Conservation (phyloP, 2,329 filamentous ascomycete genomes). For the Trichothecium sympodiale region DNA sequence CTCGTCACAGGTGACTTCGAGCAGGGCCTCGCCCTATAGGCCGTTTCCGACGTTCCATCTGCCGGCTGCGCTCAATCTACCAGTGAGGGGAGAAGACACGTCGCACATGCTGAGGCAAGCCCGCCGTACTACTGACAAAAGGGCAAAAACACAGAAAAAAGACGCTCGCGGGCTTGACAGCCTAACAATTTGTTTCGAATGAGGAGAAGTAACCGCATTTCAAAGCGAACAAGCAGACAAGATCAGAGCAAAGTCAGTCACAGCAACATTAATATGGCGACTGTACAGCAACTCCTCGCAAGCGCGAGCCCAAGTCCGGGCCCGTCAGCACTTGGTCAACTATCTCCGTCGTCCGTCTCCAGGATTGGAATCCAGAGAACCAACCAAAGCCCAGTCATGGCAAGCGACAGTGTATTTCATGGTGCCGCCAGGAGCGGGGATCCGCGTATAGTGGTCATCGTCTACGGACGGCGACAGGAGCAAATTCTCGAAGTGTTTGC, state of each 20-base stretch:
- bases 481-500: constrained; percentile 65
- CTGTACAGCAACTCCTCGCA: constrained; percentile 24
- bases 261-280: constrained; percentile 18
- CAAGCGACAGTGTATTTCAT: constrained; percentile 25
- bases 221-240: neutral
- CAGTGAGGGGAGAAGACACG: no score
- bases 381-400: constrained; percentile 20
- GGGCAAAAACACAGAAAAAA: no score
- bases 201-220: no score
- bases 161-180: no score
- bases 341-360: neutral
- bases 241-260: neutral
- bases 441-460: constrained; percentile 49
- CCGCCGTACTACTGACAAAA: no score
- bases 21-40: no score
- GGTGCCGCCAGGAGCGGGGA: constrained; percentile 41
- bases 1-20: no score
- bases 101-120: no score
- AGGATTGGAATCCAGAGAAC: constrained; percentile 23
- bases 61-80: no score
- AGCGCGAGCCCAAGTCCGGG: constrained; percentile 19
- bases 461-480: constrained; percentile 63
- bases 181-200: no score
- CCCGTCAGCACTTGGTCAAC: constrained; percentile 8
- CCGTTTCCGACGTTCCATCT: no score